Base-by-base conservation (phyloP, 495 filamentous ascomycete genomes). In the Penicillium bovifimosum region DNA sequence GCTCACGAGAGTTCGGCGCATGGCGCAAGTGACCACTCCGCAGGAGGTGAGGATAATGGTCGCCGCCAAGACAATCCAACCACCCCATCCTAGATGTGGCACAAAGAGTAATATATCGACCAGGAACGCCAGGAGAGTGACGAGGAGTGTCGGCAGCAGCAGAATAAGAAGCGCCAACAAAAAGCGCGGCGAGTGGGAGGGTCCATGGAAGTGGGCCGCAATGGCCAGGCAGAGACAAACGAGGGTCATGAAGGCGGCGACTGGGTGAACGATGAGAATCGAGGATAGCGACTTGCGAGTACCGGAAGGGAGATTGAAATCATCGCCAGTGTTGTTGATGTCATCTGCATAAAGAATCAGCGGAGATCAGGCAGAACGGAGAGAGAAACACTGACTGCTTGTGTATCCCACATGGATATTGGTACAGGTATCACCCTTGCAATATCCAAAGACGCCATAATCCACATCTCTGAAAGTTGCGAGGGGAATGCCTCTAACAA, bases 21-120 rank as follows among this genome's bases (percentile, higher is more conserved):
- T 97, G n/a, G 90, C 90, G 64, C 93, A 98, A 9, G 88, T 91
- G 45, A 96, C 84, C 42, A 98, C 81, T 26, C 86, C 86, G 67
- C 86, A 90, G 6, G 88, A 74, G 41, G 89, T 84, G 39, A 95
- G 87, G 39, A 97, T 72, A 50, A 97, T 88, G 14, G 91, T 93
- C 17, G 93, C 88, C 14, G 83, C 93, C 26, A 98, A 78, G 13
- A 97, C 93, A 53, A 98, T 82, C 81, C 91, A 98, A 53, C 91
- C 91, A 56, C 89, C 93, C 90, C 91, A 97, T 61, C 83, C 78
- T 68, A 96, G 66, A 71, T 97, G 93, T 31, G 93, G 93, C 20
- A 96, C 87, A 64, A 98, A 98, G 14, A 98, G 80, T 31, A 98
- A 70, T n/a, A 98, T 88, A 67, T 98, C 93, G 53, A 96, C 84